Percentiles rank a stretch among this genome's conserved stretches.
Evolutionary conservation across 495 filamentous ascomycete species (phyloP).

Genomic region (Rostrohypoxylon terebratum): DNA sequence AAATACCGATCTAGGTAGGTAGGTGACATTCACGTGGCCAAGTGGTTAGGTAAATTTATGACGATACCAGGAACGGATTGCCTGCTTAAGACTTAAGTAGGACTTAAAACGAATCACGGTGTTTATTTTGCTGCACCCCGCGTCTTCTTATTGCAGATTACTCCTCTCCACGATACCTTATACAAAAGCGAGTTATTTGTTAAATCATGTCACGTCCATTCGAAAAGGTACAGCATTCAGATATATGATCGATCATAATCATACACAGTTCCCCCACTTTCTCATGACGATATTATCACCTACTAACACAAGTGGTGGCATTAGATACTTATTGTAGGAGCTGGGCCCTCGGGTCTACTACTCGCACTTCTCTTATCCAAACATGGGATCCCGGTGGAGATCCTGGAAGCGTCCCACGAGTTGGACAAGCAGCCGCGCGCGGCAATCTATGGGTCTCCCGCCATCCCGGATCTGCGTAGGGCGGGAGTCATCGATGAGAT

Average conservation of each 20-base stretch:
- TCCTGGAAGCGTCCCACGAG: slow-evolving; percentile 62
- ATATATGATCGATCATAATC: not conserved
- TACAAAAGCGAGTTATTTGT: slow-evolving; percentile 7
- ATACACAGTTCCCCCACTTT: not conserved
- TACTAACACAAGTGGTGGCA: slow-evolving; percentile 6
- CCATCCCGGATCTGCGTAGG: slow-evolving; percentile 65
- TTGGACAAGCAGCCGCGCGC: slow-evolving; percentile 67
- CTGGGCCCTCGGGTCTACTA: slow-evolving; percentile 68
- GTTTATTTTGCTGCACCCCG: slow-evolving; percentile 14
- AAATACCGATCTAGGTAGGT: slow-evolving; percentile 8
- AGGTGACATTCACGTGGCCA: not conserved
- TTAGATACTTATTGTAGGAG: slow-evolving; percentile 63
- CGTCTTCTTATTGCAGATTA: slow-evolving; percentile 16
- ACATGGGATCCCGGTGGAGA: slow-evolving; percentile 62
- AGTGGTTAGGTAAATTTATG: slow-evolving; percentile 4
- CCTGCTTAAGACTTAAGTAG: not conserved
- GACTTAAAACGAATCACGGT: slow-evolving; percentile 3
- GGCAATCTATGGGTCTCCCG: slow-evolving; percentile 65
- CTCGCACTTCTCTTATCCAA: slow-evolving; percentile 66
- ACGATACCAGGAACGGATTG: slow-evolving; percentile 8
- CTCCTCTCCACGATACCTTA: not conserved
- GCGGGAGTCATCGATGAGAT: slow-evolving; percentile 69
- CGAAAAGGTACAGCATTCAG: slow-evolving; percentile 21
- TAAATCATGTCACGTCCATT: slow-evolving; percentile 42
- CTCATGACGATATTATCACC: not conserved